Evolutionary conservation across 2,329 filamentous ascomycete species (phyloP), one percentile per base, ranked within the genome.

Genomic region (Herpotrichia juniperi): DNA sequence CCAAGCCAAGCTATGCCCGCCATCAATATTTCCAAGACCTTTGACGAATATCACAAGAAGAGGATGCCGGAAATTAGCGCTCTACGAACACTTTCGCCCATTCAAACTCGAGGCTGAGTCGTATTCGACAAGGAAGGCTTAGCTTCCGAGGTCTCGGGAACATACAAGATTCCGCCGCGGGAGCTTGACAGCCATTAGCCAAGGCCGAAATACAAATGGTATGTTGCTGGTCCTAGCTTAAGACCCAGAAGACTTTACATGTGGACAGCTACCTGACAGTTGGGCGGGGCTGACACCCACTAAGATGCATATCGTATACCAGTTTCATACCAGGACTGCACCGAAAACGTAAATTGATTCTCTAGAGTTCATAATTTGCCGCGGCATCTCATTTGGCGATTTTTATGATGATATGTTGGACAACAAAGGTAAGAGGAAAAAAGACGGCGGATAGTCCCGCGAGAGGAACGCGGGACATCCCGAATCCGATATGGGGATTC

Each of bases 11-110:
- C 40, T 35, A 53, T 42, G 35, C 46, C 51, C 55, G 57, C 63
- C 57, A 54, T 61, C 62, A 53, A 63, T 63, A 66, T 31, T 66
- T 58, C 61, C 63, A 66, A 67, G 59, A 53, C 28, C 43, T 53
- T 60, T 57, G 42, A 46, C 52, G 54, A 60, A 28, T 40, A 30
- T 50, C 48, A 44, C 22, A 25, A 44, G 25, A 22, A 45, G n/a
- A 46, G 32, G 28, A 46, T 16, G 28, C 34, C 53, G 40, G 32
- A 48, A 50, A 12, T 12, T 32, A 31, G 22, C 48, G 32, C 17
- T 42, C 9, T 44, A 42, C 35, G 51, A 21, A 46, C 34, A 35
- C 8, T 25, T 12, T 19, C 8, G 34, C 16, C 34, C 16, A 21
- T 32, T 37, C 21, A 21, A 12, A 31, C 30, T 40, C 25, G 16